Evolutionary conservation across 345 rosid genomes (phyloP), one percentile per base, ranked within the genome.

Genomic region (Pelargonium nanum): DNA sequence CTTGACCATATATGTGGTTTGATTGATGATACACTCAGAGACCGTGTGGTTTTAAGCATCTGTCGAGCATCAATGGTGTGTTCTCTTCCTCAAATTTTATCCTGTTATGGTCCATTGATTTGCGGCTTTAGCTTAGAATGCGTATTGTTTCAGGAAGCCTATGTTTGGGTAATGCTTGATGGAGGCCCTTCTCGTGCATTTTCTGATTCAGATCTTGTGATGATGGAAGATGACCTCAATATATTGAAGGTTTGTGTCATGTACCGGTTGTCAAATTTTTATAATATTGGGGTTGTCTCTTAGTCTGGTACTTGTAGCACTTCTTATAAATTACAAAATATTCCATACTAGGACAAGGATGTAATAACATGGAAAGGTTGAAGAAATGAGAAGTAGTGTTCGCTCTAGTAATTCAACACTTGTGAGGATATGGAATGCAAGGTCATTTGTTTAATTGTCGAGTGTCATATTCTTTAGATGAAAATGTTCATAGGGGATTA

Each of bases 161-260:
- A 68, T 70, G 74, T 80, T 61, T 81, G 97, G 85, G 81, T 89
- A 58, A 71, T 89, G 76, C 87, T 93, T 72, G 88, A 93, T 71
- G 99, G 99, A 72, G 97, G 99, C 48, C 91, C 97, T 64, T 83
- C 88, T 50, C 91, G 91, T 55, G 91, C 97, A 53, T 93, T 83
- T 69, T 83, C 94, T 30, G 85, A 89, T 72, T 76, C 89, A 58
- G 97, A 89, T 79, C 64, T 85, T 64, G 45, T 60, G 22, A 58
- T 89, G 77, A 75, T 93, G 86, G 94, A 89, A 78, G 99, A 84
- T 52, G 99, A 93, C 78, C 77, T 93, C 32, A 63, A 62, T 59
- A 69, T 65, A 25, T 78, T 93, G 81, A 89, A 85, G 86, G 99
- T 89, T 23, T 25, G 58, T 25, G 22, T 17, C 30, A 17, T 40